A percentile compares a stretch with the other conserved stretches of the same genome.
phyloP scores from a whole-genome alignment of 2,329 filamentous ascomycete species.

The Saccharata proteae region DNA sequence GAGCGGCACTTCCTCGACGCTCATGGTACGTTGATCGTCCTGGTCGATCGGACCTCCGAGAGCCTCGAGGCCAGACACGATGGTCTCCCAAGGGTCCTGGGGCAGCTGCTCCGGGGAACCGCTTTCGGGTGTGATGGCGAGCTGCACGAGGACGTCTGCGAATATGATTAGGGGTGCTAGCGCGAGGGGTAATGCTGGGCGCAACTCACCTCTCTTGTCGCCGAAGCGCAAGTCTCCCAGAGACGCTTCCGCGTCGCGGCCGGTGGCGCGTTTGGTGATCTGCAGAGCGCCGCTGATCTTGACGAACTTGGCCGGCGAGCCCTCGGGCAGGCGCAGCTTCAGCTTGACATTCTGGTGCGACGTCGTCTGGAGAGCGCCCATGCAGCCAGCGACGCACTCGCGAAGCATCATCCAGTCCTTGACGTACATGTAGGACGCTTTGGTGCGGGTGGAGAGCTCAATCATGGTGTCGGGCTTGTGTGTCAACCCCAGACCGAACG shows the following conservation, averaged over 20 bases:
- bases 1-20: slow-evolving; percentile 86
- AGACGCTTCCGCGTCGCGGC: slow-evolving; percentile 83
- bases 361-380: slow-evolving; percentile 81
- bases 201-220: slow-evolving; percentile 57
- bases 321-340: slow-evolving; percentile 85
- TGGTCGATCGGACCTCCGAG: slow-evolving; percentile 77
- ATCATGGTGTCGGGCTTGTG: slow-evolving; percentile 99
- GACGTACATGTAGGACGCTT: slow-evolving; percentile 94
- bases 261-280: slow-evolving; percentile 90
- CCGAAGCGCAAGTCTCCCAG: slow-evolving; percentile 89
- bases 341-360: slow-evolving; percentile 99
- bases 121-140: slow-evolving; percentile 82
- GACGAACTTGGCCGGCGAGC: slow-evolving; percentile 93
- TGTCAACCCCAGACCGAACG: slow-evolving; percentile 89
- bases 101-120: slow-evolving; percentile 71
- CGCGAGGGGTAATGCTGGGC: not conserved
- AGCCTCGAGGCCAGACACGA: slow-evolving; percentile 89
- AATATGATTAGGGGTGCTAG: slow-evolving; percentile 18
- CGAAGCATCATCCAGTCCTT: slow-evolving; percentile 99
- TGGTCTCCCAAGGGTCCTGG: slow-evolving; percentile 93
- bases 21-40: slow-evolving; percentile 70
- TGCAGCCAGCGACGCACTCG: slow-evolving; percentile 85
- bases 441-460: slow-evolving; percentile 86
- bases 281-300: slow-evolving; percentile 96
- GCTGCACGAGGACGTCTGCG: slow-evolving; percentile 86